phyloP scores from a whole-genome alignment of 2,329 filamentous ascomycete species.

The Botryosphaeria dothidea region DNA sequence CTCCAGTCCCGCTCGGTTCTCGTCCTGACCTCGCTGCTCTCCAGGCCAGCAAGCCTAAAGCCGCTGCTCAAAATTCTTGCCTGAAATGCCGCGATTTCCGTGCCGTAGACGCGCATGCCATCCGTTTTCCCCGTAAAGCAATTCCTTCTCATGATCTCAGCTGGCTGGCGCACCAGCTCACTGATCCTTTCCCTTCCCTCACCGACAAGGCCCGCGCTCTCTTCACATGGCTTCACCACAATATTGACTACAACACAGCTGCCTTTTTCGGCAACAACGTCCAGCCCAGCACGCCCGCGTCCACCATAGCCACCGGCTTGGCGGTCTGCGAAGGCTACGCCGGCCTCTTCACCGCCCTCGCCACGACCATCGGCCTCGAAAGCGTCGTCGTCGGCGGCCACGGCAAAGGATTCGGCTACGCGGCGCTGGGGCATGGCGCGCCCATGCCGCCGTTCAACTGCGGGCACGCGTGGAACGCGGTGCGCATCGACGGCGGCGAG shows the following conservation, averaged over 20 bases:
- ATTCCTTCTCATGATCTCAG: constrained; percentile 69
- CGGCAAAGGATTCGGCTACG: constrained; percentile 82
- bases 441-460: constrained; percentile 63
- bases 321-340: constrained; percentile 95
- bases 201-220: constrained; percentile 93
- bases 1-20: constrained; percentile 57
- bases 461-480: constrained; percentile 90
- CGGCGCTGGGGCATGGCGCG: constrained; percentile 62
- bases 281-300: constrained; percentile 66
- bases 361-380: constrained; percentile 76
- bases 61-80: constrained; percentile 50
- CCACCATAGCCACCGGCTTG: constrained; percentile 73
- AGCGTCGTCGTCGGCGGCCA: constrained; percentile 74
- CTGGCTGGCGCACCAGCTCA: constrained; percentile 77
- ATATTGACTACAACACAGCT: constrained; percentile 79
- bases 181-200: constrained; percentile 72
- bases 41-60: constrained; percentile 45
- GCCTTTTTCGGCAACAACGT: constrained; percentile 76
- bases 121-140: constrained; percentile 70
- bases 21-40: constrained; percentile 60
- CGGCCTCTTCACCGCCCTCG: constrained; percentile 75
- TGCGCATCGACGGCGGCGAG: constrained; percentile 78
- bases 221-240: constrained; percentile 95
- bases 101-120: constrained; percentile 73
- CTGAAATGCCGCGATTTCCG: constrained; percentile 88